Conservation (phyloP, 352 stramenopile genomes). For the Phytophthora cryptogea region DNA sequence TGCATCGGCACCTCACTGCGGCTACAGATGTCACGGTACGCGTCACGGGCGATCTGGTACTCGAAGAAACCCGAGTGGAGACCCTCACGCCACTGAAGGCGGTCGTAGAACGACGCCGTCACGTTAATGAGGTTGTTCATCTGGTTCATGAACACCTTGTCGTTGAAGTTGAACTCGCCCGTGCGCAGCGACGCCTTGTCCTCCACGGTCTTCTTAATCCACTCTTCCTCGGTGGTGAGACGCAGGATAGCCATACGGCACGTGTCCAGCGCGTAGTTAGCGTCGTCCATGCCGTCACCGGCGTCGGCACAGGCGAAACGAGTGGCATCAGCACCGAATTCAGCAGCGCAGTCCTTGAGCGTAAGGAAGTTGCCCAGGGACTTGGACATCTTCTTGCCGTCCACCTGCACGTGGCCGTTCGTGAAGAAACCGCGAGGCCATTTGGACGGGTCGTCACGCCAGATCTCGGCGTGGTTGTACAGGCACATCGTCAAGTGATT, state of each 20-base stretch:
- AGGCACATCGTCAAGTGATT: constrained; percentile 99
- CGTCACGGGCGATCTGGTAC: constrained; percentile 97
- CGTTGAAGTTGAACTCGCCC: constrained; percentile 88
- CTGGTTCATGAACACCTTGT: constrained; percentile 97
- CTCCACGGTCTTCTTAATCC: constrained; percentile 93
- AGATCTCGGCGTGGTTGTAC: constrained; percentile 99
- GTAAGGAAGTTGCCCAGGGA: constrained; percentile 99
- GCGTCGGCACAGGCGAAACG: constrained; percentile 98
- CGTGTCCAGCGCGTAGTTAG: constrained; percentile 98
- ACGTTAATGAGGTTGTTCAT: constrained; percentile 95
- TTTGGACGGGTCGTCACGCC: constrained; percentile 96
- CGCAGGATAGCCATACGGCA: constrained; percentile 98
- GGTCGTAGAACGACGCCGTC: constrained; percentile 88
- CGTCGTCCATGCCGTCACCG: constrained; percentile 98
- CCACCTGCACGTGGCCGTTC: constrained; percentile 97
- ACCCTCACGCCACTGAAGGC: constrained; percentile 96
- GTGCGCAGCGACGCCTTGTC: constrained; percentile 87
- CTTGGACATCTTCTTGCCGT: constrained; percentile 99
- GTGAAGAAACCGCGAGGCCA: constrained; percentile 99
- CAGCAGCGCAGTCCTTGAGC: constrained; percentile 95
- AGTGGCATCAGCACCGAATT: constrained; percentile 96
- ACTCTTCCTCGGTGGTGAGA: constrained; percentile 97
- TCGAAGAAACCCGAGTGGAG: constrained; percentile 99
- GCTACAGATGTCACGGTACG: constrained; percentile 96
- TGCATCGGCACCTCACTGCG: constrained; percentile 90